phyloP scores from a whole-genome alignment of 768 basidiomycete genomes.

The Galerina sulciceps region DNA sequence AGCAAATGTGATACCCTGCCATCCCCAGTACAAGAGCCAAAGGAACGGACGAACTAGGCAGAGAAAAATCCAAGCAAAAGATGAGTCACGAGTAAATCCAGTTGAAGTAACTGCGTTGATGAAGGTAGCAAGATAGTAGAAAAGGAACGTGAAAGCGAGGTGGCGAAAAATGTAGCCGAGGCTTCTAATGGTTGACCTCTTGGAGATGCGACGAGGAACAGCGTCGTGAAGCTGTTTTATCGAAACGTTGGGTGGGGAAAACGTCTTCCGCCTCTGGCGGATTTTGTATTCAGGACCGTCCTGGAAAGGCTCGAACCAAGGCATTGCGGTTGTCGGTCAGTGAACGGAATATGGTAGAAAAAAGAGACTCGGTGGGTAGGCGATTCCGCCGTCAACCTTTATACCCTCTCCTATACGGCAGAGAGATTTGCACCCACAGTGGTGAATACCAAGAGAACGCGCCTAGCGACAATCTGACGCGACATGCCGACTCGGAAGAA shows the following conservation, averaged over 20 bases:
- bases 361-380: not conserved
- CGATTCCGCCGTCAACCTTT: conserved; percentile 1
- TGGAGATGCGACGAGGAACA: conserved; percentile 51
- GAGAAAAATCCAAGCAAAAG: conserved; percentile 14
- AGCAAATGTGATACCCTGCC: conserved; percentile 50
- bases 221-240: conserved; percentile 50
- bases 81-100: not conserved
- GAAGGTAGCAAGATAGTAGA: conserved; percentile 41
- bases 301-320: conserved; percentile 46
- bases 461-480: conserved; percentile 10
- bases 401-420: not conserved
- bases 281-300: conserved; percentile 56
- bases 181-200: conserved; percentile 46
- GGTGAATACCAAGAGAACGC: not conserved
- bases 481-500: conserved; percentile 20
- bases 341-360: not conserved
- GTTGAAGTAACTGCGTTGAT: conserved; percentile 8
- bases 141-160: conserved; percentile 37
- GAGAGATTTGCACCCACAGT: no score
- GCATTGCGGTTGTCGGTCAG: conserved; percentile 24
- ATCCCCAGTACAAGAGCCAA: conserved; percentile 55
- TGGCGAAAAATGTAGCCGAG: conserved; percentile 48
- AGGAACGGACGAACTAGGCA: conserved; percentile 28
- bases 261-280: conserved; percentile 35
- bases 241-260: conserved; percentile 45